A percentile compares a stretch with the other conserved stretches of the same genome.
phyloP scores from a whole-genome alignment of 495 filamentous ascomycete species.

The Barbatosphaeria neglecta region DNA sequence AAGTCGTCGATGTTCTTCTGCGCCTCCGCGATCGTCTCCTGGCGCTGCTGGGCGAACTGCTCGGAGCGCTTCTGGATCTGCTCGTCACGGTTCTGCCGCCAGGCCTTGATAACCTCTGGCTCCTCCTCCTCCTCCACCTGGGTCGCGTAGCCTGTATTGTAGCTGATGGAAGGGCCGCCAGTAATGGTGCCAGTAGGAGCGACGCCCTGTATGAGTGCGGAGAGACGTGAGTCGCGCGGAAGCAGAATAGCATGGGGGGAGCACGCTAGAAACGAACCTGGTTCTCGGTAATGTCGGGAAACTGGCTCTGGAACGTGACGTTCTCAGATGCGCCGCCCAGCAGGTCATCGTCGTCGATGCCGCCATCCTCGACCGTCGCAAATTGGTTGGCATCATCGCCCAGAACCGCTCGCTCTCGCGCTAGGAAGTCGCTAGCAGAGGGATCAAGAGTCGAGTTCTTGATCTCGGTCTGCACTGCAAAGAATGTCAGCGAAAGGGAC shows the following conservation, averaged over 20 bases:
- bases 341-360: conserved; percentile 57
- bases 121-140: conserved; percentile 59
- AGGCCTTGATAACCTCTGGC: conserved; percentile 77
- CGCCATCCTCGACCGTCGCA: conserved; percentile 62
- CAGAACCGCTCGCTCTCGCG: conserved; percentile 75
- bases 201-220: conserved; percentile 50
- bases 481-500: conserved; percentile 13
- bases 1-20: conserved; percentile 92
- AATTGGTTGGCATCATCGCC: conserved; percentile 93
- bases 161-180: conserved; percentile 51
- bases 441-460: conserved; percentile 26
- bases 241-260: not conserved
- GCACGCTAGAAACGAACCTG: conserved; percentile 61
- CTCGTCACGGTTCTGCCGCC: conserved; percentile 80
- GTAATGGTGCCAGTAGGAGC: conserved; percentile 85
- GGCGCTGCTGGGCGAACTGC: conserved; percentile 64
- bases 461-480: conserved; percentile 33
- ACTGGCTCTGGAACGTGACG: conserved; percentile 71
- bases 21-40: conserved; percentile 71
- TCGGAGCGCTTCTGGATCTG: conserved; percentile 65
- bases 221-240: not conserved
- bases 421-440: conserved; percentile 68
- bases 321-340: conserved; percentile 56
- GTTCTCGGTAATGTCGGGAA: conserved; percentile 75
- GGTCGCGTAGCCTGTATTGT: conserved; percentile 52